phyloP scores from a whole-genome alignment of 352 stramenopile genomes.

The Phytopythium boreale region DNA sequence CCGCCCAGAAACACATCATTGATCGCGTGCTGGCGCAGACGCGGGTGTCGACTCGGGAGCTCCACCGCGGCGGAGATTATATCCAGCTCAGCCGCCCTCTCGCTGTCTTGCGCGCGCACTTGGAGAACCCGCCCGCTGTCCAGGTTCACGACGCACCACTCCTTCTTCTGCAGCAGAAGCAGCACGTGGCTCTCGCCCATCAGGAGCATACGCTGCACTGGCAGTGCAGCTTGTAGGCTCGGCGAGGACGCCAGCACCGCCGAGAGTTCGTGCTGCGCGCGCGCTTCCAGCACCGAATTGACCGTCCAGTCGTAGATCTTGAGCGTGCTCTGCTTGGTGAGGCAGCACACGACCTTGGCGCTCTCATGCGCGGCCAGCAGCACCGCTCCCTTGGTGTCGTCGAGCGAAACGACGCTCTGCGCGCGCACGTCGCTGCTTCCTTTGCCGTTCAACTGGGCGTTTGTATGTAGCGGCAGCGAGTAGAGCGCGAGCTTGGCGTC shows the following conservation, averaged over 20 bases:
- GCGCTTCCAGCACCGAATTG: slow-evolving; percentile 43
- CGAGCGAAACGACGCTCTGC: slow-evolving; percentile 32
- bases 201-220: slow-evolving; percentile 53
- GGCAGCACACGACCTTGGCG: slow-evolving; percentile 41
- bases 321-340: slow-evolving; percentile 64
- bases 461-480: slow-evolving; percentile 56
- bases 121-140: slow-evolving; percentile 51
- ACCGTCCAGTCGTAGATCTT: slow-evolving; percentile 77
- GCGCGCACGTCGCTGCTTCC: slow-evolving; percentile 7
- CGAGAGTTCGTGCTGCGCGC: slow-evolving; percentile 57
- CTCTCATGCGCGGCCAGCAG: slow-evolving; percentile 55
- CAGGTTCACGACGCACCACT: slow-evolving; percentile 61
- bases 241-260: slow-evolving; percentile 13
- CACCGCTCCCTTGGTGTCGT: slow-evolving; percentile 61
- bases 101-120: slow-evolving; percentile 17
- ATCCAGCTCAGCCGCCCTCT: slow-evolving; percentile 29
- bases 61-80: slow-evolving; percentile 30
- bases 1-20: slow-evolving; percentile 57
- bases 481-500: slow-evolving; percentile 61
- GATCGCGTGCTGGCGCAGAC: slow-evolving; percentile 24
- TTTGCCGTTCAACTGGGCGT: slow-evolving; percentile 33
- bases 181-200: slow-evolving; percentile 68
- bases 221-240: slow-evolving; percentile 14
- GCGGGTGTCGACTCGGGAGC: slow-evolving; percentile 33
- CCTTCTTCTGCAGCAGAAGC: slow-evolving; percentile 60